Base-by-base conservation (phyloP, 208 protist species). In the Trypanosoma platydactyli region DNA sequence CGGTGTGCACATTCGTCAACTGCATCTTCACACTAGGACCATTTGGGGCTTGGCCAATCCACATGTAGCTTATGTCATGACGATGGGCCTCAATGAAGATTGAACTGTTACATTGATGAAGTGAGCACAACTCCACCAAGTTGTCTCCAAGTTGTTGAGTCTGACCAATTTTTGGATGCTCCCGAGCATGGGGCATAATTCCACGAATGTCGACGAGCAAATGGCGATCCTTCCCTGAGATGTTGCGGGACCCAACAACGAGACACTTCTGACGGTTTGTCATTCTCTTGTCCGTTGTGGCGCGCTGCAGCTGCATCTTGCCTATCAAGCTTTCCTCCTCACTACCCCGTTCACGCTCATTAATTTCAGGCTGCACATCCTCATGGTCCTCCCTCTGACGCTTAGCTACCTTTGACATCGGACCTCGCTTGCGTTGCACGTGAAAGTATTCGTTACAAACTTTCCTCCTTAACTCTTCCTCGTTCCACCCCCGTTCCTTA, bases 11-110 rank as follows among this genome's bases (percentile, higher is more conserved):
- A 84, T 98, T 99, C 38, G 77, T 83, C 9, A 99, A 73, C 52
- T 97, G 82, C 69, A 99, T 91, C 81, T 98, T 98, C 38, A 97
- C 76, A 55, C 90, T 97, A 18, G 98, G 98, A 0, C 98, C 98
- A 20, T 86, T 60, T 2, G 96, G 96, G 13, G 84, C 88, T 69
- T 97, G 92, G 12, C 81, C 80, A 45, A 99, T 58, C 97, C 97
- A 99, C 59, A 99, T 57, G 73, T 97, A 99, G 45, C 88, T 88
- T 51, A 98, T 93, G 42, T 89, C 85, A 24, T 83, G 76, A n/a
- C 84, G 86, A 67, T 92, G 88, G 40, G 80, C 77, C 80, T 98
- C 95, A 45, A 99, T 84, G 52, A 97, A 98, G 16, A 98, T 64
- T 27, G 87, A 87, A 63, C 81, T 89, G 74, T 98, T 98, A 73